These are phyloP conservation scores for Pseudogymnoascus sp. DNA, from an alignment of 2,329 filamentous ascomycete species.

Conservation along the genomic window DNA sequence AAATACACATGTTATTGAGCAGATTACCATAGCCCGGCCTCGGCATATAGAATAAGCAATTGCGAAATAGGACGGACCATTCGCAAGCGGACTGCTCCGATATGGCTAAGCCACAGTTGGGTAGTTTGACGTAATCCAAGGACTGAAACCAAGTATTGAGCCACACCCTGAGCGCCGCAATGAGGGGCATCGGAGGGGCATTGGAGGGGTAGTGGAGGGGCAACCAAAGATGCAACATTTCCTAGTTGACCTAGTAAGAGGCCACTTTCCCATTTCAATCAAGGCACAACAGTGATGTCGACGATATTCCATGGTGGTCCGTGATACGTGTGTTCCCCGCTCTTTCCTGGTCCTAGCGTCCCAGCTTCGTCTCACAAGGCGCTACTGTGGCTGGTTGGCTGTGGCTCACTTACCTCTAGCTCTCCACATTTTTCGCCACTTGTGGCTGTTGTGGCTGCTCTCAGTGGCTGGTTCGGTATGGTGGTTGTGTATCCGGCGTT, in stretches of 20 bases:
- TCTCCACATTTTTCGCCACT: constrained; percentile 1
- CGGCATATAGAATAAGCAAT: not conserved
- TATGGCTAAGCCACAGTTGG: constrained; percentile 1
- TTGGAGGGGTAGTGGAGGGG: not conserved
- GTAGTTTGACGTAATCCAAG: not conserved
- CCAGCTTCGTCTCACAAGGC: not conserved
- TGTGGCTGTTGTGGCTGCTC: not conserved
- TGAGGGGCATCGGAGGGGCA: not conserved
- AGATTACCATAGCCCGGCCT: not conserved
- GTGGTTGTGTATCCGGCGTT: not conserved
- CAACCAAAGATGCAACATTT: not conserved
- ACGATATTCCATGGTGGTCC: not conserved
- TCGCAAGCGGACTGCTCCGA: not conserved
- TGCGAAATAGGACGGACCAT: not conserved
- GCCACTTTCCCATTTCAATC: not conserved
- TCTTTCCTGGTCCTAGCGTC: not conserved
- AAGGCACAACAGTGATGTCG: constrained; percentile 1
- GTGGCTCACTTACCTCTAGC: not conserved
- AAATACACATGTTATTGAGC: not conserved
- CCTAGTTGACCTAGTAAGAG: not conserved
- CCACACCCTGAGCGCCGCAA: not conserved
- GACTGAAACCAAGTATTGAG: constrained; percentile 4
- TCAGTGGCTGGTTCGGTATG: not conserved
- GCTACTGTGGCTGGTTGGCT: not conserved
- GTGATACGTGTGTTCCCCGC: not conserved